phyloP scores from a whole-genome alignment of 495 filamentous ascomycete species.

The Jackrogersella multiformis region DNA sequence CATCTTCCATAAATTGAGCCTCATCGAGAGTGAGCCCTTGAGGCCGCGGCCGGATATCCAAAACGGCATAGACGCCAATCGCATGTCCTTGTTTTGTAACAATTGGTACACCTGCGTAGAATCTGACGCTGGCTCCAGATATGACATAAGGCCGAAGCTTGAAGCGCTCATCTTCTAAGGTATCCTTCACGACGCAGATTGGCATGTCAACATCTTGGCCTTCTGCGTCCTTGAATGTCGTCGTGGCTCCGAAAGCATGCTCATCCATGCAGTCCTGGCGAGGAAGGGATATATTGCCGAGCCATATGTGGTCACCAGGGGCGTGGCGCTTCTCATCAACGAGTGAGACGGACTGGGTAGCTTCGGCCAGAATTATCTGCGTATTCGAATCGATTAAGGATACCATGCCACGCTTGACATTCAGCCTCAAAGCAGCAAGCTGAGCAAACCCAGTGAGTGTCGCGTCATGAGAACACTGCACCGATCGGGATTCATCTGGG shows the following conservation, averaged over 20 bases:
- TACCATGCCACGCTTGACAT: conserved; percentile 63
- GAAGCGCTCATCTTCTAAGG: conserved; percentile 38
- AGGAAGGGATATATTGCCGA: conserved; percentile 40
- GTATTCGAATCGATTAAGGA: conserved; percentile 68
- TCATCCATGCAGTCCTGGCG: conserved; percentile 41
- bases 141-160: conserved; percentile 40
- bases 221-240: conserved; percentile 22
- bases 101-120: conserved; percentile 74
- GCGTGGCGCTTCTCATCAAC: conserved; percentile 39
- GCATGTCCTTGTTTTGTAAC: conserved; percentile 72
- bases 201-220: conserved; percentile 26
- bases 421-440: conserved; percentile 64
- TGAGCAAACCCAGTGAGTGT: conserved; percentile 73
- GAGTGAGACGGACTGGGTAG: conserved; percentile 63
- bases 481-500: conserved; percentile 5
- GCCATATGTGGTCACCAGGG: conserved; percentile 41
- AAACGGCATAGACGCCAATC: conserved; percentile 74
- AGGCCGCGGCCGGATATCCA: conserved; percentile 65
- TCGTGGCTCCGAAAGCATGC: conserved; percentile 24
- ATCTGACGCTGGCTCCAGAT: conserved; percentile 48
- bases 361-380: conserved; percentile 71
- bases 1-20: conserved; percentile 54
- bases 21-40: conserved; percentile 51
- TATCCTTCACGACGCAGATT: conserved; percentile 36
- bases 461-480: conserved; percentile 57